phyloP scores from a whole-genome alignment of 1,284 basidiomycete genomes.

The Dichomitus squalens region DNA sequence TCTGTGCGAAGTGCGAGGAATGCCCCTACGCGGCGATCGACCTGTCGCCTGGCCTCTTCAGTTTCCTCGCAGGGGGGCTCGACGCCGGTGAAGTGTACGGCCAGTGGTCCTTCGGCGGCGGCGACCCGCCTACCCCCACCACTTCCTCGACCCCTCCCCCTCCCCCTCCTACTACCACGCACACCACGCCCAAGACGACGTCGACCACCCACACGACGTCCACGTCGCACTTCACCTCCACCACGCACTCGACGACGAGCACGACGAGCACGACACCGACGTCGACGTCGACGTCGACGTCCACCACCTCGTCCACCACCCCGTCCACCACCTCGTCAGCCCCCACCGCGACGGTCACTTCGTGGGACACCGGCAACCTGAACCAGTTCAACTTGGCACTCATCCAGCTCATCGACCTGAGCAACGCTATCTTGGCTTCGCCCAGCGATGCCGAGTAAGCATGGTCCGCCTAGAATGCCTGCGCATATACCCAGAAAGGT shows the following conservation, averaged over 20 bases:
- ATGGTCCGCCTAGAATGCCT: neutral
- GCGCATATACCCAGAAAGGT: neutral
- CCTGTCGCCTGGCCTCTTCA: conserved; percentile 78
- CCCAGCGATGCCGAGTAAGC: neutral
- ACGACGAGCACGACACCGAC: conserved; percentile 11
- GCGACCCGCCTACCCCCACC: conserved; percentile 11
- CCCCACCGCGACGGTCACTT: conserved; percentile 8
- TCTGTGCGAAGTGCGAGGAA: conserved; percentile 58
- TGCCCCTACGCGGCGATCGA: conserved; percentile 80
- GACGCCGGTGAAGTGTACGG: conserved; percentile 25
- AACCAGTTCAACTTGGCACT: conserved; percentile 27
- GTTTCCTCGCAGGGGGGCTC: conserved; percentile 45
- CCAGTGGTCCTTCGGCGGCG: conserved; percentile 24
- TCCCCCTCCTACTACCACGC: neutral
- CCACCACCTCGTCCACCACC: conserved; percentile 6
- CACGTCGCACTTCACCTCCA: too few relatives aligned
- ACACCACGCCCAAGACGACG: conserved; percentile 3
- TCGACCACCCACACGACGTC: conserved; percentile 4
- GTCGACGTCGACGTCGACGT: conserved; percentile 6
- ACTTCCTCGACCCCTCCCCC: neutral
- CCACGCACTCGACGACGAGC: too few relatives aligned
- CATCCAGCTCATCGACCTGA: conserved; percentile 20
- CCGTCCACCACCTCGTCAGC: conserved; percentile 3
- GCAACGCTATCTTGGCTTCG: neutral
- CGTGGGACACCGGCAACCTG: conserved; percentile 24